Evolutionary conservation across 768 basidiomycete species (phyloP), one percentile per base, ranked within the genome.

Genomic region (Lyophyllum atratum): DNA sequence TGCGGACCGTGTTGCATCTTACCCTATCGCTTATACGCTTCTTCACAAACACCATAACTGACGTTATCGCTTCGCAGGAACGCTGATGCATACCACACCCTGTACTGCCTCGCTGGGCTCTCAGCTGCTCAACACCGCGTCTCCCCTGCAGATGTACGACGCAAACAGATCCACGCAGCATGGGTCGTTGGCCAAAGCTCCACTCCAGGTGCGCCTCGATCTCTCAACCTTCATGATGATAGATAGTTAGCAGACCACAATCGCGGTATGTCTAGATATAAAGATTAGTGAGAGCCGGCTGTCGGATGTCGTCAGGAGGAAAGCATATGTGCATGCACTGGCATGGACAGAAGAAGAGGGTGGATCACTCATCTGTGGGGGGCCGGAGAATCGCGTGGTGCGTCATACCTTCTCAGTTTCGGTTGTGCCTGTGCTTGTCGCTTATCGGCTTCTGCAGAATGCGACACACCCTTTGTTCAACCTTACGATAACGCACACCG

Each of bases 41-140:
- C 14, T 15, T 5, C 14, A 14, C 17, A 15, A 37, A 14, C 11
- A 37, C 12, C 7, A 4, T 31, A 49, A 28, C 47, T 28, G 1
- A 60, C 26, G 3, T 37, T 24, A 1, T 17, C 31, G 0, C n/a
- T 1, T 40, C 6, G 2, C 61, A 95, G 94, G 72, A 72, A 73
- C n/a, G 76, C 95, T n/a, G 97, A 99, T 68, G 82, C 92, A 37
- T 99, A 99, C 68, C 97, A 99, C 66, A 97, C 96, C 0, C 74
- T 92, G 33, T 98, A 96, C 71, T 95, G 93, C 66, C 82, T 98
- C 2, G 83, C 94, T 4, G 97, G 97, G 12, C 80, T 97, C 17
- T 93, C 96, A 0, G 77, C 85, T 0, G 92, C 96, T 0, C 97
- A 98, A 66, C 94, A 98, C 61, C 82, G 78, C 40, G 80, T 95